Conservation (phyloP, 2,329 filamentous ascomycete genomes). For the Botrytis byssoidea region DNA sequence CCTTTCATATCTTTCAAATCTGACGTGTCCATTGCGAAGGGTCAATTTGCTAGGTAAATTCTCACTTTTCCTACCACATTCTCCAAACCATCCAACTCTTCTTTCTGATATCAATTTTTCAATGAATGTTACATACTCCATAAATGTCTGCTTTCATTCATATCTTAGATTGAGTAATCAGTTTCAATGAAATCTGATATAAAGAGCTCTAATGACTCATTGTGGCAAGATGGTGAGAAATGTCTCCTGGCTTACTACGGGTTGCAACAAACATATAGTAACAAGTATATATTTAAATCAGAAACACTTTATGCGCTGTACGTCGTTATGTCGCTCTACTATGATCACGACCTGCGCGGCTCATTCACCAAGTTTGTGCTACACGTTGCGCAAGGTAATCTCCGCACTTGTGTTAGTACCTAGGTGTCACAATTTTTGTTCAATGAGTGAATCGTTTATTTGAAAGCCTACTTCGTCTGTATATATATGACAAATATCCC, state of each 20-base stretch:
- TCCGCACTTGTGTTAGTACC: not conserved
- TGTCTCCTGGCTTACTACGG: not conserved
- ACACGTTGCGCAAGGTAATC: not conserved
- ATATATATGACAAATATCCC: too few species aligned
- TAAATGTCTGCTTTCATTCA: not conserved
- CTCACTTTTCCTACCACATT: not conserved
- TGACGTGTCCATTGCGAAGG: not conserved
- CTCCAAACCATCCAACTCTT: not conserved
- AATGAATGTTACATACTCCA: not conserved
- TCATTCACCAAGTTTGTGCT: not conserved
- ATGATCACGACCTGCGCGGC: not conserved
- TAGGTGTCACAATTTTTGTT: not conserved
- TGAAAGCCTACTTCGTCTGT: not conserved
- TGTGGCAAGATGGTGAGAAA: not conserved
- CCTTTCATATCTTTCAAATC: not conserved
- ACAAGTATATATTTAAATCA: too few species aligned
- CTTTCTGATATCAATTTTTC: not conserved
- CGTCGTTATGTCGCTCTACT: not conserved
- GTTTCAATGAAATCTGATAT: not conserved
- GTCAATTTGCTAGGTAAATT: not conserved
- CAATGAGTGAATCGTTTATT: not conserved
- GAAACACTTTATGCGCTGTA: not conserved
- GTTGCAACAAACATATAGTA: not conserved
- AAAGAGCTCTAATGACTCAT: not conserved
- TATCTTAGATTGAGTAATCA: not conserved